Evolutionary conservation across 2,329 filamentous ascomycete species (phyloP).

Genomic region (Verticillium albo-atrum): DNA sequence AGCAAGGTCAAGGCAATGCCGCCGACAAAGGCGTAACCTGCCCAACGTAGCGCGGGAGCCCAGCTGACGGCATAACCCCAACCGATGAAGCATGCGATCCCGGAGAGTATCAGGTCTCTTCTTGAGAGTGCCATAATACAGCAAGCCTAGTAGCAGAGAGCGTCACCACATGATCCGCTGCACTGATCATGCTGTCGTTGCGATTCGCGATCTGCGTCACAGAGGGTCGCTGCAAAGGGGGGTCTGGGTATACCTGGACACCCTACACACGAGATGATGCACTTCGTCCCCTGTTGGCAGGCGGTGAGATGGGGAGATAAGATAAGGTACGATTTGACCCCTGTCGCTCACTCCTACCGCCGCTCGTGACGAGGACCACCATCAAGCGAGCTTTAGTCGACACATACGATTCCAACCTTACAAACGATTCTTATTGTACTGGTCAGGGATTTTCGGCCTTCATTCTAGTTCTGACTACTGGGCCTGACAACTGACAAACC

Average conservation of each 20-base stretch:
- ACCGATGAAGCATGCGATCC: conserved; percentile 69
- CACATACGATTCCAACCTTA: too few relatives aligned
- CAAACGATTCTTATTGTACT: too few relatives aligned
- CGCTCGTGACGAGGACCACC: too few relatives aligned
- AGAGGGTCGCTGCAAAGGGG: background rate
- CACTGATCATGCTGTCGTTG: background rate
- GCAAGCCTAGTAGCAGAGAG: conserved; percentile 1
- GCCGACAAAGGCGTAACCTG: conserved; percentile 75
- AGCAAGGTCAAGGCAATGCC: conserved; percentile 57
- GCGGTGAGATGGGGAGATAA: too few relatives aligned
- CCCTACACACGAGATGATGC: background rate
- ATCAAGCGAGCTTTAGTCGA: too few relatives aligned
- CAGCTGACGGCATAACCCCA: conserved; percentile 85
- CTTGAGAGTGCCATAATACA: conserved; percentile 65
- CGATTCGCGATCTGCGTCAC: background rate
- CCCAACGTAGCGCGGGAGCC: conserved; percentile 77
- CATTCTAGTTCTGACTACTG: too few relatives aligned
- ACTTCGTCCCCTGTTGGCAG: background rate
- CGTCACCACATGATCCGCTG: background rate
- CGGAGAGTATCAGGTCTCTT: conserved; percentile 66
- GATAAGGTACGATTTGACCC: too few relatives aligned
- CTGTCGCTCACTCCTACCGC: too few relatives aligned
- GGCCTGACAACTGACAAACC: too few relatives aligned
- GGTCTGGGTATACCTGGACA: background rate
- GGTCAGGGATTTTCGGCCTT: too few relatives aligned